Evolutionary conservation across 208 protist species (phyloP).

Genomic region (Wallacemonas sp.): DNA sequence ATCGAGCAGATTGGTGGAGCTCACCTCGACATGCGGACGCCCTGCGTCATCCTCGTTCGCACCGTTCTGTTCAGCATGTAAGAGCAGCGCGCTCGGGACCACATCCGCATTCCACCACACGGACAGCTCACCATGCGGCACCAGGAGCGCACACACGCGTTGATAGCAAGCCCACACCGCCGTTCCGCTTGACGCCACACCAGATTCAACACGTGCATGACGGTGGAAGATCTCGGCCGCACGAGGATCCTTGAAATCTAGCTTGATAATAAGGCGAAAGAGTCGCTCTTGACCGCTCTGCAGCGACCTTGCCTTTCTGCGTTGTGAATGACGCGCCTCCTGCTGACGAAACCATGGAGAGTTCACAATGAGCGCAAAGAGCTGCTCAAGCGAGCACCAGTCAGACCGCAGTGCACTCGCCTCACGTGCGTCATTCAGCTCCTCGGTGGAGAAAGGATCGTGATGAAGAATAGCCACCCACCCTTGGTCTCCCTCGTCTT

Average conservation of each 20-base stretch:
- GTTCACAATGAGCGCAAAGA: slow-evolving; percentile 7
- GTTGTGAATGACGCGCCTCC: background rate
- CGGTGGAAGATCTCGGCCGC: slow-evolving; percentile 26
- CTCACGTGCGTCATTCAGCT: background rate
- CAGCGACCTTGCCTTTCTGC: background rate
- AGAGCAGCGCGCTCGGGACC: slow-evolving; percentile 20
- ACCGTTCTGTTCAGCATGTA: too few relatives aligned
- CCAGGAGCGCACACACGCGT: background rate
- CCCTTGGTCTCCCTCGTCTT: background rate
- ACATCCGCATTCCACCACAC: slow-evolving; percentile 65
- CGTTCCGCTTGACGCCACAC: too few relatives aligned
- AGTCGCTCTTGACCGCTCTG: background rate
- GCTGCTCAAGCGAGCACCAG: slow-evolving; percentile 9
- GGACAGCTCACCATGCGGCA: slow-evolving; percentile 11
- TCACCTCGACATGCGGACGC: background rate
- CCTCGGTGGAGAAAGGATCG: slow-evolving; percentile 19
- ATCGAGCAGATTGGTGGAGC: background rate
- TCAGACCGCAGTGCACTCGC: background rate
- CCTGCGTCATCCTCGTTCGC: background rate
- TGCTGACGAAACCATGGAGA: slow-evolving; percentile 21
- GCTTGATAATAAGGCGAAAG: slow-evolving; percentile 34
- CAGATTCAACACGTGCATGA: slow-evolving; percentile 1
- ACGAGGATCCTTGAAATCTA: slow-evolving; percentile 43
- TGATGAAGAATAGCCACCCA: slow-evolving; percentile 30
- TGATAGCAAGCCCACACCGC: slow-evolving; percentile 3